Conservation (phyloP, 2,329 filamentous ascomycete species). For the Sodiomyces alkalinus region DNA sequence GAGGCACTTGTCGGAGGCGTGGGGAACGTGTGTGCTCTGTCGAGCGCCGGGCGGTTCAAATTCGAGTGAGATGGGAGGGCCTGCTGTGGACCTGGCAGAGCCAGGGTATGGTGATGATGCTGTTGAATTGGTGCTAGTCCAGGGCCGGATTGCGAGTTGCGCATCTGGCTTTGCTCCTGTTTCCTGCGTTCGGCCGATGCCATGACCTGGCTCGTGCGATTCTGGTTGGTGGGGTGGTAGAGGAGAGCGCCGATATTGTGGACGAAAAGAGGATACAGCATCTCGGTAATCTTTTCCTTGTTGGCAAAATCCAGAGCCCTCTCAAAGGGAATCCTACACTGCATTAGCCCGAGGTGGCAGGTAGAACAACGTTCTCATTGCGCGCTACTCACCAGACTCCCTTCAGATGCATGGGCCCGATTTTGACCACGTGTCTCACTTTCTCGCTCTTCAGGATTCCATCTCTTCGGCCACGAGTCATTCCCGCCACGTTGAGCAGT, state of each 20-base stretch:
- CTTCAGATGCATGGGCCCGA: constrained; percentile 97
- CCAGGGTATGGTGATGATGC: constrained; percentile 43
- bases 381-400: constrained; percentile 69
- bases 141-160: constrained; percentile 33
- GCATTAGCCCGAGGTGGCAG: constrained; percentile 1
- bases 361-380: neutral
- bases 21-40: constrained; percentile 83
- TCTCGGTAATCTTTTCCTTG: constrained; percentile 97
- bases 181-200: constrained; percentile 69
- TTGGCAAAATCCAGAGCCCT: constrained; percentile 97
- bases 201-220: constrained; percentile 71
- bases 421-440: constrained; percentile 91
- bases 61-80: constrained; percentile 50
- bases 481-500: constrained; percentile 88
- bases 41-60: constrained; percentile 61
- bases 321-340: constrained; percentile 89
- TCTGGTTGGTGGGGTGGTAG: constrained; percentile 86
- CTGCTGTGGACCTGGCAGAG: constrained; percentile 39
- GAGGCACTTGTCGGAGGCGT: constrained; percentile 90
- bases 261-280: constrained; percentile 89
- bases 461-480: constrained; percentile 90
- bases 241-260: constrained; percentile 90
- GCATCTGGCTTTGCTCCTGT: constrained; percentile 51
- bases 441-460: constrained; percentile 98
- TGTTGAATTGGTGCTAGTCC: constrained; percentile 54